Percentiles rank a stretch among this genome's conserved stretches.
phyloP scores from a whole-genome alignment of 352 stramenopile genomes.

The Phytophthora europaea region DNA sequence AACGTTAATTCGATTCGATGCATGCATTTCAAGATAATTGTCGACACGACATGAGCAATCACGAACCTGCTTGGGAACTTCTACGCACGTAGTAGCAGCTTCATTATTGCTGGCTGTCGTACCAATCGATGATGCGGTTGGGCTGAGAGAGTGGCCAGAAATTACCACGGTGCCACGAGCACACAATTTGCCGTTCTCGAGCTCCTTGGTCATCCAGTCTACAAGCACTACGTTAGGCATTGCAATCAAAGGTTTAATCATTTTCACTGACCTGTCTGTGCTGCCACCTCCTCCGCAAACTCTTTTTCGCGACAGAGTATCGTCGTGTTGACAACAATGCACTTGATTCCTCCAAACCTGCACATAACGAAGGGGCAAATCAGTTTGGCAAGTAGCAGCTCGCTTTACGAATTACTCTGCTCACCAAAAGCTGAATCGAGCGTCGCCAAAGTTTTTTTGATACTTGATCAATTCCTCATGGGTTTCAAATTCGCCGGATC shows the following conservation, averaged over 20 bases:
- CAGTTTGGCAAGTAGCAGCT: background rate
- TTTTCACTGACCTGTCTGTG: constrained; percentile 62
- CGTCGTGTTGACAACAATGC: constrained; percentile 77
- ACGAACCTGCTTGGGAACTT: constrained; percentile 39
- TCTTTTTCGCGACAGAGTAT: constrained; percentile 41
- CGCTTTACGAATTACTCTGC: background rate
- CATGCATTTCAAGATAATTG: background rate
- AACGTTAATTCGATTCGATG: background rate
- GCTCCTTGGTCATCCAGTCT: constrained; percentile 83
- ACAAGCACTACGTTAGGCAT: background rate
- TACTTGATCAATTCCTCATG: constrained; percentile 43
- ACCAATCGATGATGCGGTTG: background rate
- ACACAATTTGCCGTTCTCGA: constrained; percentile 87
- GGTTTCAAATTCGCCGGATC: constrained; percentile 32
- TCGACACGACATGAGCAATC: background rate
- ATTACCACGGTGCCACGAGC: constrained; percentile 74
- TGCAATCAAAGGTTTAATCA: background rate
- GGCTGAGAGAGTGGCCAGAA: constrained; percentile 51
- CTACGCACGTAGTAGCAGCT: background rate
- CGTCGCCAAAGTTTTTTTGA: constrained; percentile 66
- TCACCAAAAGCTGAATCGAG: constrained; percentile 87
- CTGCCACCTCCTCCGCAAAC: constrained; percentile 43
- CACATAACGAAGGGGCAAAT: constrained; percentile 2
- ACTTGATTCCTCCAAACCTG: constrained; percentile 85
- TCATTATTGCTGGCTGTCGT: constrained; percentile 30